Percentiles rank a stretch among this genome's conserved stretches.
These are phyloP conservation scores for Acer negundo DNA, from an alignment of 345 rosid species.

Conservation along the genomic window DNA sequence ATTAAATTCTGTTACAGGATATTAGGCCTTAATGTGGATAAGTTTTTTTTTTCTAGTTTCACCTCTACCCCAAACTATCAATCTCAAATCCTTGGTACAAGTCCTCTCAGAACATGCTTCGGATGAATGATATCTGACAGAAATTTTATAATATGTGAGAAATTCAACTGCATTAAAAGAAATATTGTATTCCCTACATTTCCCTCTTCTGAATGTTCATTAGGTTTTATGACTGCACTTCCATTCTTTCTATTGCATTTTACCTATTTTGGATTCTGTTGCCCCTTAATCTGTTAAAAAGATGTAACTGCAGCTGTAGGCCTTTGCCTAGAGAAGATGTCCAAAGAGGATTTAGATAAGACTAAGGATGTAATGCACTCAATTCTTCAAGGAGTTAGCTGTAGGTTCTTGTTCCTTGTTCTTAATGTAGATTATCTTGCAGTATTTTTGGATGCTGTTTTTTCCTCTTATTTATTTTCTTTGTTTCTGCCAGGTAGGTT, in stretches of 20 bases:
- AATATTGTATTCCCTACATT: slow-evolving; percentile 1
- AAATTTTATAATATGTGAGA: slow-evolving; percentile 3
- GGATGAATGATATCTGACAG: not conserved
- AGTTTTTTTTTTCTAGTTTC: not conserved
- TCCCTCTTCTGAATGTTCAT: not conserved
- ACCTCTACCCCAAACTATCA: not conserved
- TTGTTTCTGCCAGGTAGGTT: slow-evolving; percentile 73
- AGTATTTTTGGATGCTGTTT: slow-evolving; percentile 18
- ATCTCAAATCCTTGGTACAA: not conserved
- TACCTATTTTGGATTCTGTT: slow-evolving; percentile 28
- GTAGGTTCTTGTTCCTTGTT: slow-evolving; percentile 46
- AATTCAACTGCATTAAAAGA: not conserved
- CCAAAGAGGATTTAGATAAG: slow-evolving; percentile 76
- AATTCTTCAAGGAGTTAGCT: slow-evolving; percentile 93
- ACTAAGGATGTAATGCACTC: slow-evolving; percentile 78
- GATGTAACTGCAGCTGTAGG: slow-evolving; percentile 91
- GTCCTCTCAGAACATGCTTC: not conserved
- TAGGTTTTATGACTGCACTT: slow-evolving; percentile 1
- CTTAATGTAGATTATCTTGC: slow-evolving; percentile 23
- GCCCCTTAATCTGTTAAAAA: slow-evolving; percentile 42
- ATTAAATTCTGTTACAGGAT: not conserved
- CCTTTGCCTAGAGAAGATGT: slow-evolving; percentile 84
- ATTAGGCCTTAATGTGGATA: not conserved
- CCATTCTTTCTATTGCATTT: slow-evolving; percentile 12
- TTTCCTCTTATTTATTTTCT: slow-evolving; percentile 25